Conservation (phyloP, 2,329 filamentous ascomycete species). For the Xylaria polymorpha region DNA sequence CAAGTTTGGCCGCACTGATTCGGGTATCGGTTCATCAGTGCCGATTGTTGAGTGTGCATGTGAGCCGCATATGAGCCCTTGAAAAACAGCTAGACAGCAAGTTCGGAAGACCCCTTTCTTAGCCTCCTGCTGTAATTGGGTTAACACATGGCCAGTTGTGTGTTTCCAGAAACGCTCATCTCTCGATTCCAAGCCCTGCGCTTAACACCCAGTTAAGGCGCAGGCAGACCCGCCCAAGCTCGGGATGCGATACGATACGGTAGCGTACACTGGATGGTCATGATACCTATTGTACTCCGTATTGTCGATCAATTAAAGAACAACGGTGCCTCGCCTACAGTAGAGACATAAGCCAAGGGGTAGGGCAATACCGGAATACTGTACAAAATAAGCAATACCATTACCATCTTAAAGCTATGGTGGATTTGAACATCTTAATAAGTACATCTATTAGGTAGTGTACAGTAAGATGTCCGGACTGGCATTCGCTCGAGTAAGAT, state of each 20-base stretch:
- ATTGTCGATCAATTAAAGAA: neutral
- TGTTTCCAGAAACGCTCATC: neutral
- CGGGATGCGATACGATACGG: neutral
- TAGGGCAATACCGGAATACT: neutral
- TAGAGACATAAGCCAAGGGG: neutral
- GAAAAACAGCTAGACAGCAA: slow-evolving; percentile 2
- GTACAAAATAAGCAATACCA: neutral
- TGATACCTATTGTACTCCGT: too few relatives aligned
- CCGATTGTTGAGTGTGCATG: slow-evolving; percentile 1
- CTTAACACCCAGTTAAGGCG: neutral
- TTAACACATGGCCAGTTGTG: neutral
- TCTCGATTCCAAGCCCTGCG: slow-evolving; percentile 11
- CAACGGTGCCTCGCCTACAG: neutral
- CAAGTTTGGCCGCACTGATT: neutral
- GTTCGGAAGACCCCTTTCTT: slow-evolving; percentile 14
- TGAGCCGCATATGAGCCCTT: neutral
- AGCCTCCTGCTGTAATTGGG: slow-evolving; percentile 6
- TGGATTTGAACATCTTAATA: neutral
- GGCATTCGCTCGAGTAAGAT: slow-evolving; percentile 4
- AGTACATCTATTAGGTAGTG: neutral
- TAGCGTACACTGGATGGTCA: neutral
- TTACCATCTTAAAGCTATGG: neutral
- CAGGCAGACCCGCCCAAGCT: slow-evolving; percentile 3
- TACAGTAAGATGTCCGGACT: slow-evolving; percentile 4
- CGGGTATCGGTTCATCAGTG: neutral